A percentile compares a stretch with the other conserved stretches of the same genome.
These are phyloP conservation scores for Neurospora hispaniola DNA, from an alignment of 495 filamentous ascomycete genomes.

Conservation along the genomic window DNA sequence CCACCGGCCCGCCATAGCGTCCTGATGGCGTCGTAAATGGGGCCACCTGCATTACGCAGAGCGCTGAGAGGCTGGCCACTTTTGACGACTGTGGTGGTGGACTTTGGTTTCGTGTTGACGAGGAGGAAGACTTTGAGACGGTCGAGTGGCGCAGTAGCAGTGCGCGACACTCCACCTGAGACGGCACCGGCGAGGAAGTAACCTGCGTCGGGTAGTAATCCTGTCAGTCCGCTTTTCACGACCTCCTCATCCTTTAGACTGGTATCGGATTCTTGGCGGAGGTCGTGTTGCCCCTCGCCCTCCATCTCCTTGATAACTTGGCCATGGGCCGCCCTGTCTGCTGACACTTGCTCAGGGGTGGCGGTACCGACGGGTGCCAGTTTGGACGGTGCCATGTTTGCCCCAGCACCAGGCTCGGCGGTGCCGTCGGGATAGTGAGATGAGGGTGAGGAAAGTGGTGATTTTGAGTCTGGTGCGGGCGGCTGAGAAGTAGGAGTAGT, in stretches of 20 bases:
- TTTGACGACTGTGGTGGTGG: conserved; percentile 52
- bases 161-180: conserved; percentile 84
- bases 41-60: conserved; percentile 52
- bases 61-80: conserved; percentile 58
- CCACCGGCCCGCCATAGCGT: conserved; percentile 80
- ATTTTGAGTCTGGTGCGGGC: background rate
- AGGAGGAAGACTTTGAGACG: conserved; percentile 96
- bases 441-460: background rate
- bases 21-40: conserved; percentile 59
- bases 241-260: conserved; percentile 16
- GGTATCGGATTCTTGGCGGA: conserved; percentile 15
- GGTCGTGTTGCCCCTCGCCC: conserved; percentile 12
- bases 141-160: conserved; percentile 89
- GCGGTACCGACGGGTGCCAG: conserved; percentile 3
- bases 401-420: conserved; percentile 9
- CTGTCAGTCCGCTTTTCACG: conserved; percentile 40
- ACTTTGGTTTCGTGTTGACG: conserved; percentile 62
- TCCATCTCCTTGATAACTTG: conserved; percentile 8
- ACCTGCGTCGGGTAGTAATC: conserved; percentile 59
- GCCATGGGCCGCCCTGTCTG: conserved; percentile 4
- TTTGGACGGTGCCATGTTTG: background rate
- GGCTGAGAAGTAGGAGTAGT: background rate
- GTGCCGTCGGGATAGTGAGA: background rate
- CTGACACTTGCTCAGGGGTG: conserved; percentile 6
- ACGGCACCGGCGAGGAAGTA: conserved; percentile 94